Base-by-base conservation (phyloP, 306 rosid species). In the Quercus berberidifolia region DNA sequence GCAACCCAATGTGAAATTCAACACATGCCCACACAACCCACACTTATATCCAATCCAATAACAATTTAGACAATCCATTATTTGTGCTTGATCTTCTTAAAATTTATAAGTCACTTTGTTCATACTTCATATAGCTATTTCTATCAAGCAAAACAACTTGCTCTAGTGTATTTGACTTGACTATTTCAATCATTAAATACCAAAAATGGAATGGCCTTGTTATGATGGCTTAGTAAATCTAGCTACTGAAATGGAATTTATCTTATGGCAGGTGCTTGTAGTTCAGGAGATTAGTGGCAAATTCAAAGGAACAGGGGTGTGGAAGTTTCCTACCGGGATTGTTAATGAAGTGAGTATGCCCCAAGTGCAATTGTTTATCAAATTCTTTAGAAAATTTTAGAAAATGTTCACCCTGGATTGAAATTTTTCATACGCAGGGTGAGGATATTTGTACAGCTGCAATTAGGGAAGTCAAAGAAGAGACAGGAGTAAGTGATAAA, bases 251-350 rank as follows among this genome's bases (percentile, higher is more conserved):
- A 38, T 60, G 71, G 51, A 71, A 20, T 72, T 33, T 77, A 55
- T 73, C 72, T 11, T 74, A 80, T 68, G 6, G 68, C 52, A 94
- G 97, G 71, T 92, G 75, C 97, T 94, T 21, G 98, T 92, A 25
- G 97, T 94, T 83, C 97, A 89, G 51, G 98, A 28, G 81, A 74
- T 54, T 20, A 76, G 57, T 67, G 98, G 98, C 14, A 74, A 74
- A 81, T 92, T 91, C 81, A 88, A 77, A 38, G 90, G 89, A 28
- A 79, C 56, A 41, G 99, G 91, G 13, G 14, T 91, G 43, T 94
- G 99, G 99, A 92, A 94, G 80, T 57, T 92, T 79, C 99, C 99
- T 10, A 92, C 97, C 54, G 97, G 99, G 51, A 88, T 81, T 35
- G 92, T 89, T 55, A 81, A 91, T 77, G 97, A 90, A 83, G 99